Base-by-base conservation (phyloP, 306 rosid genomes). In the Acacia confusa region DNA sequence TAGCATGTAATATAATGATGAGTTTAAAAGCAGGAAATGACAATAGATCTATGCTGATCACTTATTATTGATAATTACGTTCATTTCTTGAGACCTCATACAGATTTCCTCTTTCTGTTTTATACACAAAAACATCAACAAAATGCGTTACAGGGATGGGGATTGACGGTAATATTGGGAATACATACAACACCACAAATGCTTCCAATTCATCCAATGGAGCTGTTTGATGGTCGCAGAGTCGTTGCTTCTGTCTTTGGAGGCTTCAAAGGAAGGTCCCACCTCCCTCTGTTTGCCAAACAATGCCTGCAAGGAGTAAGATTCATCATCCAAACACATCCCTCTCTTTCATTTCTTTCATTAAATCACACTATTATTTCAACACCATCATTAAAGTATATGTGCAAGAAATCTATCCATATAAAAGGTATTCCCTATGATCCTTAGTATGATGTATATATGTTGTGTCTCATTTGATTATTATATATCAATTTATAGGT, bases 191-290 rank as follows among this genome's bases (percentile, higher is more conserved):
- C 83, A 47, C 92, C 94, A 45, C 78, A 52, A 67, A 40, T 79
- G 87, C 85, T 90, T n/a, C 91, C 91, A 9, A 69, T 90, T 14
- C 94, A 90, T 48, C 91, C 94, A 47, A 90, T 90, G 94, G 92
- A 90, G 72, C 50, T 90, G 72, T 87, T 90, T 52, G 19, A 1
- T 19, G 94, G 92, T 36, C 82, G 94, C 20, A 52, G 69, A 24
- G 70, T 90, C 0, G 47, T 70, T 9, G 91, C 74, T 22, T 87
- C 88, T 0, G 24, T 88, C 34, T 90, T 90, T 57, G 94, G 94
- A 77, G 91, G 94, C 72, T 90, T 90, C 84, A 90, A 90, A 73
- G 91, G 90, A 24, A 88, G 76, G 61, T 57, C 88, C 63, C 92
- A 90, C 19, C 79, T 90, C 14, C 92, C 92, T 57, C 73, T 13